A percentile compares a stretch with the other conserved stretches of the same genome.
Conservation (phyloP, 1,284 basidiomycete species). For the Moesziomyces globuligerus region DNA sequence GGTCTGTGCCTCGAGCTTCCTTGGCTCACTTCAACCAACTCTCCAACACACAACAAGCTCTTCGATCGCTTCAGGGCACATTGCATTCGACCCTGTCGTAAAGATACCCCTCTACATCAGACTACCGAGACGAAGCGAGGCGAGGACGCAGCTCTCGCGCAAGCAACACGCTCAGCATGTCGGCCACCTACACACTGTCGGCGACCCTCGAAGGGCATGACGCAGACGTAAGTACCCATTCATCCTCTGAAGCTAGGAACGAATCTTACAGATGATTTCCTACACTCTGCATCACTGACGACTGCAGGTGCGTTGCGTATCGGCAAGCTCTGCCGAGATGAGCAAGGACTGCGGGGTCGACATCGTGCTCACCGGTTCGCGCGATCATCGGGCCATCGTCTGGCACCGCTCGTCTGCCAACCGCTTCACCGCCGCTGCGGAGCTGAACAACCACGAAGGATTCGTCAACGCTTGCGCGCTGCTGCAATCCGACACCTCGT, state of each 20-base stretch:
- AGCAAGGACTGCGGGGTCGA: slow-evolving; percentile 35
- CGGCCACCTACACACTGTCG: slow-evolving; percentile 46
- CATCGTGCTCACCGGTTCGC: slow-evolving; percentile 55
- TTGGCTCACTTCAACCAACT: slow-evolving; percentile 1
- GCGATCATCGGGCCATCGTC: slow-evolving; percentile 43
- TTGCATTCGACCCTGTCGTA: no score
- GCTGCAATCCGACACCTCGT: slow-evolving; percentile 12
- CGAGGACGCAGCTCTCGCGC: no score
- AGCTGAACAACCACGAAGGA: slow-evolving; percentile 55
- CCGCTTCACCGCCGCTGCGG: slow-evolving; percentile 34
- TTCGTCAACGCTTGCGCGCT: slow-evolving; percentile 61
- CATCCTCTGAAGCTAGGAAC: no score
- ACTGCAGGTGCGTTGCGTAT: slow-evolving; percentile 49
- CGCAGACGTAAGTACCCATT: slow-evolving; percentile 48
- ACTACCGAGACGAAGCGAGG: neutral
- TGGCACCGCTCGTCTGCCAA: slow-evolving; percentile 48
- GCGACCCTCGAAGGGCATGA: slow-evolving; percentile 53
- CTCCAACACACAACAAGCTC: no score
- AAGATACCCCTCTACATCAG: neutral
- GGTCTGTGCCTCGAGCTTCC: neutral
- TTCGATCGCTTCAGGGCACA: no score
- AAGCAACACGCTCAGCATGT: slow-evolving; percentile 22
- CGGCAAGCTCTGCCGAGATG: slow-evolving; percentile 24
- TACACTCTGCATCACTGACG: no score
- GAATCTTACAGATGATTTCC: no score